Base-by-base conservation (phyloP, 352 stramenopile genomes). In the Aphanomyces astaci region DNA sequence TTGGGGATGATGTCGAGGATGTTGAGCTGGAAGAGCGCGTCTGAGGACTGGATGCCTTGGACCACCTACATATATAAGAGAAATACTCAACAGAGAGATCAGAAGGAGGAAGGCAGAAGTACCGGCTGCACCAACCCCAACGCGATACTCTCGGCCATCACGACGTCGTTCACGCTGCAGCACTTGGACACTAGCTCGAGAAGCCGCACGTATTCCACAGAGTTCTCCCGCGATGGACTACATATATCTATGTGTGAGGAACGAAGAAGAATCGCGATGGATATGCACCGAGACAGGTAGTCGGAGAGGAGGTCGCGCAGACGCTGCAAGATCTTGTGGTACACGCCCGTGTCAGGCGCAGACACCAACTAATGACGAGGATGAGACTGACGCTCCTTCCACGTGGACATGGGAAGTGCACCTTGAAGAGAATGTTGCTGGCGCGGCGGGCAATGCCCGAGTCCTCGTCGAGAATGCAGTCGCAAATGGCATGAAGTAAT, bases 11-110 rank as follows among this genome's bases (percentile, higher is more conserved):
- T 73, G 64, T 94, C 86, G 13, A 93, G 73, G 22, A 94, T 74
- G 53, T 91, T 94, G 83, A 94, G 88, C 68, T 92, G 69, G 63
- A 93, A 92, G 22, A 94, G 70, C 4, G 81, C 71, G 54, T 94
- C 86, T n/a, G 81, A 76, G 9, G 84, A 91, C 70, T 88, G 79
- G 33, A 94, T 72, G 40, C 82, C 84, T 28, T 84, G 72, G 36
- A 94, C 55, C 65, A 94, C 76, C 86, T 93, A 55, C 46, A n/a
- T n/a, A n/a, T n/a, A n/a, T n/a, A n/a, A n/a, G 15, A 70, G 1
- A 71, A 32, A 24, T 33, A 49, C 19, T 49, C 3, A 33, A 27
- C 33, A 17, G n/a, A 66, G 19, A 55, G 57, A 30, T 45, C 15
- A 24, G 11, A 15, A 1, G 4, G n/a, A n/a, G n/a, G n/a, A n/a